These are phyloP conservation scores for Yamadazyma diddensiae DNA, from an alignment of 1,139 yeast species.

Conservation along the genomic window DNA sequence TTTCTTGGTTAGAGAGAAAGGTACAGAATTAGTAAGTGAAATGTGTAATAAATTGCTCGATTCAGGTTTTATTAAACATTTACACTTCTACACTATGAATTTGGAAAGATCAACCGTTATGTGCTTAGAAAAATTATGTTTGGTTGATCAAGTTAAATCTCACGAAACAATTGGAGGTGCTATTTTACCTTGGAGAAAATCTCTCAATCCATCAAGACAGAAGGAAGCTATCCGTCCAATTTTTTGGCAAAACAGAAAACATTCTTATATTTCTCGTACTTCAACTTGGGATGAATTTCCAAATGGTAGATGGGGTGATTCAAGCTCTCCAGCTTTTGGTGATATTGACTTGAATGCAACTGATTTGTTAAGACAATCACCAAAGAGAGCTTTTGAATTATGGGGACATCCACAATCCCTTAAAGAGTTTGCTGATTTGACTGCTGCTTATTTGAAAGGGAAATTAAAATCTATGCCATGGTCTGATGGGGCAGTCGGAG, in stretches of 20 bases:
- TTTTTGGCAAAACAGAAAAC: conserved; percentile 94
- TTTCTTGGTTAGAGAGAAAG: conserved; percentile 79
- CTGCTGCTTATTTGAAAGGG: conserved; percentile 66
- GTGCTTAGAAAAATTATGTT: conserved; percentile 73
- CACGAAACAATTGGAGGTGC: conserved; percentile 40
- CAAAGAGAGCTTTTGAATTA: conserved; percentile 71
- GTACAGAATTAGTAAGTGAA: conserved; percentile 77
- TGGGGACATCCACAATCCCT: conserved; percentile 80
- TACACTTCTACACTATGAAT: conserved; percentile 96
- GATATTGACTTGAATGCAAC: conserved; percentile 80
- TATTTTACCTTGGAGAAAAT: conserved; percentile 83
- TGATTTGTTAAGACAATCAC: conserved; percentile 75
- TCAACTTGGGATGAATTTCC: conserved; percentile 96
- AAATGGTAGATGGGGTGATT: conserved; percentile 94
- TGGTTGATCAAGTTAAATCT: conserved; percentile 47
- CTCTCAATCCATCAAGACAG: conserved; percentile 76
- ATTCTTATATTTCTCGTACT: conserved; percentile 85
- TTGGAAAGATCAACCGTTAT: conserved; percentile 86
- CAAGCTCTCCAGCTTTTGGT: conserved; percentile 91
- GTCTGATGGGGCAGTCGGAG: conserved; percentile 87
- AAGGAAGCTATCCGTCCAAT: conserved; percentile 90
- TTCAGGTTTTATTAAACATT: conserved; percentile 74
- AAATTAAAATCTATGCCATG: conserved; percentile 80
- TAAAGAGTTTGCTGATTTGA: conserved; percentile 58
- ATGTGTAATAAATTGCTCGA: conserved; percentile 75